Conservation (phyloP, 345 rosid genomes). For the Lumnitzera racemosa region DNA sequence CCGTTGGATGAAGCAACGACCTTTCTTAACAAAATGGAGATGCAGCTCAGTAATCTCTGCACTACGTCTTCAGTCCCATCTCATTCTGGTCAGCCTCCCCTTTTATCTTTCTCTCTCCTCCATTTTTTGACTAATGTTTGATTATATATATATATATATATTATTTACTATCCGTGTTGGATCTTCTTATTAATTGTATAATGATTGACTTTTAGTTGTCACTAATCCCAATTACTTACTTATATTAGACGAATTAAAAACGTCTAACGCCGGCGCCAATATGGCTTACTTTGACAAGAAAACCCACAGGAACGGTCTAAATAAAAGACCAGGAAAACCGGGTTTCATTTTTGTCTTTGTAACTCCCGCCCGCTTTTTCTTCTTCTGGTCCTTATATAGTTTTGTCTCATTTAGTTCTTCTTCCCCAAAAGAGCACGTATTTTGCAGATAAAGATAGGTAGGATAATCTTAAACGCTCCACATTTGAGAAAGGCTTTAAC, state of each 20-base stretch:
- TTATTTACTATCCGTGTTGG: neutral
- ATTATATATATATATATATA: no score
- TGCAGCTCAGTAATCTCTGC: conserved; percentile 81
- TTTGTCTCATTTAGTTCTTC: no score
- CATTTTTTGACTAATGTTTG: neutral
- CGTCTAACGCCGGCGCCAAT: neutral
- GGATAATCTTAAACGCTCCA: no score
- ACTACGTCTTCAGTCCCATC: conserved; percentile 19
- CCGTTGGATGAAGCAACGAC: conserved; percentile 82
- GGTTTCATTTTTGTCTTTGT: no score
- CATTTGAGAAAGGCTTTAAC: no score
- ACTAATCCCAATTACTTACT: neutral
- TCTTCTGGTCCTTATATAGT: no score
- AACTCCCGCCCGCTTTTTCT: no score
- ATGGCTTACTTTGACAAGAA: neutral
- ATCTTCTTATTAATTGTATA: neutral
- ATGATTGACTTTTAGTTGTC: neutral
- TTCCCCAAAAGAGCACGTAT: no score
- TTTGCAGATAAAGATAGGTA: no score
- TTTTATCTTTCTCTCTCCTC: conserved; percentile 27
- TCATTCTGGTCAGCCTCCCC: conserved; percentile 35
- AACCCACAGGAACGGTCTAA: neutral
- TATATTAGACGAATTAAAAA: neutral
- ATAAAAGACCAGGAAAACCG: no score
- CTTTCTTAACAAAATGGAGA: conserved; percentile 72